Evolutionary conservation across 305 asterid species (phyloP).

Genomic region (Fraxinus floribunda): DNA sequence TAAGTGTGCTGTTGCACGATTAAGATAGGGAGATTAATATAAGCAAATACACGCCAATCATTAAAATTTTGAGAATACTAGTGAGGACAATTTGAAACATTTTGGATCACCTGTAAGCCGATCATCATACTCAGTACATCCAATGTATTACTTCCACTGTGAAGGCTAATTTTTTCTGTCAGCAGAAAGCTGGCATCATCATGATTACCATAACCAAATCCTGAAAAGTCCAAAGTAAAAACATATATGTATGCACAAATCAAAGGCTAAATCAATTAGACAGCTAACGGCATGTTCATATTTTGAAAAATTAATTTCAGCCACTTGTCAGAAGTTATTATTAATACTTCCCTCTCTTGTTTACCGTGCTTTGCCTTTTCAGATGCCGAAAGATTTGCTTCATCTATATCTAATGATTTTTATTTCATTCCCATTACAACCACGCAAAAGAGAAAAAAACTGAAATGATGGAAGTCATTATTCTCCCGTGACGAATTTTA

Average conservation of each 20-base stretch:
- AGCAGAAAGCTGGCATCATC: constrained; percentile 59
- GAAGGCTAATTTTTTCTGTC: constrained; percentile 41
- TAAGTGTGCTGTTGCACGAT: not conserved
- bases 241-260: not conserved
- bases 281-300: not conserved
- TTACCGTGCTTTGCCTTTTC: not conserved
- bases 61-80: not conserved
- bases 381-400: not conserved
- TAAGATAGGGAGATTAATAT: not conserved
- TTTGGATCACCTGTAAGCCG: constrained; percentile 58
- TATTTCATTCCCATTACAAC: not conserved
- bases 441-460: not conserved
- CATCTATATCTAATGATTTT: not conserved
- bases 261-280: not conserved
- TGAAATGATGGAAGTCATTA: not conserved
- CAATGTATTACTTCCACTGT: constrained; percentile 54
- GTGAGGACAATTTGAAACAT: not conserved
- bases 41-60: not conserved
- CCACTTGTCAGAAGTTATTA: not conserved
- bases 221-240: constrained; percentile 33
- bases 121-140: constrained; percentile 74
- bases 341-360: not conserved
- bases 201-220: constrained; percentile 67
- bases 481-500: not conserved
- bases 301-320: not conserved